Base-by-base conservation (phyloP, 1,139 yeast genomes). In the Kodamaea alishanica region DNA sequence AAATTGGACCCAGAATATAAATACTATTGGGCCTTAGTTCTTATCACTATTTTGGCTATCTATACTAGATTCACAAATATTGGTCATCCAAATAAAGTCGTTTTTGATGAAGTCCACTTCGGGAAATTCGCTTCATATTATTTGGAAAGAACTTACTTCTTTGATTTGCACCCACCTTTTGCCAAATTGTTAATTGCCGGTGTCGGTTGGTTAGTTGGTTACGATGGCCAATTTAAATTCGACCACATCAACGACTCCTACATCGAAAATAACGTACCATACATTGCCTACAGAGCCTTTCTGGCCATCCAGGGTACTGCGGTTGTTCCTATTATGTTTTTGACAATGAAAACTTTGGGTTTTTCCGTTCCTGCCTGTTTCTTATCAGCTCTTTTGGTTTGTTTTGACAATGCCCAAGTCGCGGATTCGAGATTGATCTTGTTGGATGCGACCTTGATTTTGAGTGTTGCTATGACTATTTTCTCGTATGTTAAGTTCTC, bases 141-240 rank as follows among this genome's bases (percentile, higher is more conserved):
- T 60, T 64, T 87, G 45, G 84, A 86, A 58, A 70, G 94, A 43
- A 81, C 92, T 0, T 87, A 86, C 62, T 94, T 88, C 61, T 92
- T 94, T 60, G 99, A 94, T 63, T 78, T 94, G 43, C 99, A 94
- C 63, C 99, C 99, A 29, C 99, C 98, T 12, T 84, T 94, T 64
- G 98, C 97, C 37, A 94, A 94, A 63, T 70, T 94, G 62, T 72
- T 90, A 50, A 85, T 89, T 64, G 98, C 97, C 0, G 77, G 80
- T 44, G 92, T 84, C 34, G 99, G 98, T 28, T 89, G 83, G 77
- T 59, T 92, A 31, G 79, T 83, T 42, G 95, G 97, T 2, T 94
- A 87, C 59, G 83, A 85, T 53, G 99, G 99, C 8, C 64, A 75
- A 25, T 92, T 90, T 70, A 88, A 92, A 61, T 92, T 92, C 56